Conservation (phyloP, 306 rosid genomes). For the Prunus campanulata region DNA sequence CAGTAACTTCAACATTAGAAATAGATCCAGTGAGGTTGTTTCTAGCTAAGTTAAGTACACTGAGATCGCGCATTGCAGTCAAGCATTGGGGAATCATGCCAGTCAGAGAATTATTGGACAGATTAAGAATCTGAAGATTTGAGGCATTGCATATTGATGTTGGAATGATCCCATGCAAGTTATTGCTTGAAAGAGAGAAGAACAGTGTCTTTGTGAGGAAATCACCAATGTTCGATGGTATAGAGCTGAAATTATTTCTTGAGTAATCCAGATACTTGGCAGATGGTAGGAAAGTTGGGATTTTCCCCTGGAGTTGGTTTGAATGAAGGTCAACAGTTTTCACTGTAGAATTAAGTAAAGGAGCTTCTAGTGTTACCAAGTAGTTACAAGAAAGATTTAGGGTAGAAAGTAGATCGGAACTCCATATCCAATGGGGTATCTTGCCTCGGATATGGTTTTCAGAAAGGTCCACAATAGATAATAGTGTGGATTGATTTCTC, state of each 20-base stretch:
- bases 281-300: not conserved
- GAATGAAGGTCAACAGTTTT: not conserved
- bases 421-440: too few species aligned
- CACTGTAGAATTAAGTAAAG: not conserved
- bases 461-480: not conserved
- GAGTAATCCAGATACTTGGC: conserved; percentile 20
- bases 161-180: conserved; percentile 14
- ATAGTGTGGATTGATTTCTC: not conserved
- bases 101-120: conserved; percentile 20
- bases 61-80: not conserved
- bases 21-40: conserved; percentile 16
- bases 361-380: too few species aligned
- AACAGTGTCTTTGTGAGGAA: not conserved
- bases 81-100: conserved; percentile 27
- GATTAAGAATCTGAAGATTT: conserved; percentile 19
- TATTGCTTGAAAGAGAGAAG: conserved; percentile 25
- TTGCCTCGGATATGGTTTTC: too few species aligned
- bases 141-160: conserved; percentile 25
- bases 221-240: conserved; percentile 1
- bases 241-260: conserved; percentile 12
- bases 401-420: too few species aligned
- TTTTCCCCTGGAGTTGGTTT: not conserved
- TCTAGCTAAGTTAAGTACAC: conserved; percentile 18
- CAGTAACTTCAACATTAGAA: conserved; percentile 5
- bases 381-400: too few species aligned